phyloP scores from a whole-genome alignment of 495 filamentous ascomycete species.

The Neurospora sublineolata region DNA sequence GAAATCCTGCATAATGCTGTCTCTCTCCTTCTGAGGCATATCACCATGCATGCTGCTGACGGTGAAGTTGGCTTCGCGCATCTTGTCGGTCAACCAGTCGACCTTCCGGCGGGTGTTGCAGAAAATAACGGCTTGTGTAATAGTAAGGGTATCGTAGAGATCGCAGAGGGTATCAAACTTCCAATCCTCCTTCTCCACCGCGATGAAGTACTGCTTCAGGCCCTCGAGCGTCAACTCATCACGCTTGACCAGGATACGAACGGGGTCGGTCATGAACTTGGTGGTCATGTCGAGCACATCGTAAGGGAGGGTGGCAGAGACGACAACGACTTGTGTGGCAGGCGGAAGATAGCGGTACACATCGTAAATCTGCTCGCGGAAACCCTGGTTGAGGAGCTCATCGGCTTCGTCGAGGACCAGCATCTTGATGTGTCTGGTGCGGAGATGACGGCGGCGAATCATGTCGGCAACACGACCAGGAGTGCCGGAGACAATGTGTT shows the following conservation, averaged over 20 bases:
- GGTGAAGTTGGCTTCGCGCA: conserved; percentile 94
- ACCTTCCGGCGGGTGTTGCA: conserved; percentile 99
- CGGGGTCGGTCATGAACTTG: conserved; percentile 99
- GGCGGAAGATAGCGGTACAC: conserved; percentile 97
- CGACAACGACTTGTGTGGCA: conserved; percentile 92
- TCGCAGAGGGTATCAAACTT: conserved; percentile 98
- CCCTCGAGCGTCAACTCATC: conserved; percentile 97
- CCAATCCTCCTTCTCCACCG: conserved; percentile 99
- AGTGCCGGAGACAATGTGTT: conserved; percentile 92
- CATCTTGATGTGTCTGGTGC: conserved; percentile 96
- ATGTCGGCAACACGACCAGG: conserved; percentile 97
- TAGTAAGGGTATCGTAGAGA: conserved; percentile 97
- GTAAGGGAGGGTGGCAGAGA: conserved; percentile 96
- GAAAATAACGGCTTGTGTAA: conserved; percentile 99
- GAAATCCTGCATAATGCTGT: conserved; percentile 99
- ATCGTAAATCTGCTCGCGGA: conserved; percentile 99
- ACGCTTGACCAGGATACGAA: conserved; percentile 98
- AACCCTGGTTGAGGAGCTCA: conserved; percentile 94
- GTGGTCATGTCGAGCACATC: conserved; percentile 98
- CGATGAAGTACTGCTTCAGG: conserved; percentile 99
- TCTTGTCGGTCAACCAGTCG: conserved; percentile 99
- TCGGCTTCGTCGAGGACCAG: conserved; percentile 98
- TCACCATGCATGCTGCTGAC: conserved; percentile 99
- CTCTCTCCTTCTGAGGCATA: conserved; percentile 94
- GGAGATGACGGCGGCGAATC: conserved; percentile 92